Evolutionary conservation across 139 green algal genomes (phyloP), one percentile per base, ranked within the genome.

Genomic region (Trebouxia sp.): DNA sequence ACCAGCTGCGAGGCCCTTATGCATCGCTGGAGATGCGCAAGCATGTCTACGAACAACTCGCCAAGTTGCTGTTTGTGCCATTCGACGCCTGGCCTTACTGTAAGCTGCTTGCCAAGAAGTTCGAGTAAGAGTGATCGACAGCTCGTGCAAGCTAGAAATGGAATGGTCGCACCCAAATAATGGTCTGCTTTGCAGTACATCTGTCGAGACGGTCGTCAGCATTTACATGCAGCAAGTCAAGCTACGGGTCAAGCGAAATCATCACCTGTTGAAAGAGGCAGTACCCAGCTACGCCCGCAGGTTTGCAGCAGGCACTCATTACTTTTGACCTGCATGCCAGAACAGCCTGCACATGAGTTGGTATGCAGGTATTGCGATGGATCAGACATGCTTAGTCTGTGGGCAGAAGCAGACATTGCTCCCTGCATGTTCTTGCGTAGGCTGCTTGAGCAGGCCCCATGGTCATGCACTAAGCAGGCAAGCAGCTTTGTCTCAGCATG

Each of bases 351-450:
- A 58, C 50, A 58, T 26, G 30, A 17, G 14, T 37, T 39, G 12
- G 30, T 6, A 26, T 32, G 65, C 75, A 85, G 81, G 48, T 85
- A 85, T 35, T 24, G 41, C 9, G 42, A 62, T 56, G 94, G 93
- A 10, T 86, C 88, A 28, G 88, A 95, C 65, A 24, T 96, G 3
- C 79, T 97, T 28, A 48, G 84, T n/a, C 67, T 97, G 1, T 83
- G 80, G 8, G 85, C 80, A 9, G 75, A 85, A 8, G 81, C 90
- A 14, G 85, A 96, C 83, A 91, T 95, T 50, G 88, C 91, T 11
- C 91, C 92, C 11, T 96, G 91, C 85, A 88, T 94, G 42, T 79
- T 96, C 24, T 48, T 94, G 72, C 80, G 92, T 1, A 86, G 86
- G 12, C 79, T 96, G 82, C 82, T 92, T n/a, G 78, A 89, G 37